Conservation (phyloP, 371 early-diverging fungal genomes). For the Umbelopsis sp. region DNA sequence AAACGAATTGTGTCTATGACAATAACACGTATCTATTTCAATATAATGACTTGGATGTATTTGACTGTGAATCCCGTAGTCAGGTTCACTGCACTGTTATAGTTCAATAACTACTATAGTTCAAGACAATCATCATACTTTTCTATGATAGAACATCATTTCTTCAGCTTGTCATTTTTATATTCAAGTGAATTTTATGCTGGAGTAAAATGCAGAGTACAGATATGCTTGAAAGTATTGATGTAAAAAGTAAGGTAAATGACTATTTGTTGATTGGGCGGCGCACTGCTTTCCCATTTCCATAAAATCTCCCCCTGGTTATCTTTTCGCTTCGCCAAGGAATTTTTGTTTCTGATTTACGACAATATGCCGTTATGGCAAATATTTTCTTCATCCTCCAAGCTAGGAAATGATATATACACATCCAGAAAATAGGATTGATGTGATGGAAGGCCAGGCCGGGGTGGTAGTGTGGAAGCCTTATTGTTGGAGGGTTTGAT, state of each 20-base stretch:
- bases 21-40: no score
- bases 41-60: no score
- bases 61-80: no score
- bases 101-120: no score
- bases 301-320: not conserved
- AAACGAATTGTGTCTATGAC: no score
- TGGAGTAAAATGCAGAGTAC: no score
- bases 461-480: not conserved
- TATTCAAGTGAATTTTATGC: no score
- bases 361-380: not conserved
- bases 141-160: not conserved
- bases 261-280: constrained; percentile 1
- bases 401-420: constrained; percentile 5
- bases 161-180: no score
- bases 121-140: not conserved
- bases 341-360: not conserved
- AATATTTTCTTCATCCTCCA: not conserved
- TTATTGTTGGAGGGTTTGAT: not conserved
- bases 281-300: not conserved
- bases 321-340: not conserved
- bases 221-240: no score
- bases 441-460: constrained; percentile 9
- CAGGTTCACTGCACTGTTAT: no score
- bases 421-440: not conserved
- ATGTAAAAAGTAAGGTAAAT: no score